phyloP scores from a whole-genome alignment of 2,329 filamentous ascomycete genomes.

The Gaeumannomyces sp. region DNA sequence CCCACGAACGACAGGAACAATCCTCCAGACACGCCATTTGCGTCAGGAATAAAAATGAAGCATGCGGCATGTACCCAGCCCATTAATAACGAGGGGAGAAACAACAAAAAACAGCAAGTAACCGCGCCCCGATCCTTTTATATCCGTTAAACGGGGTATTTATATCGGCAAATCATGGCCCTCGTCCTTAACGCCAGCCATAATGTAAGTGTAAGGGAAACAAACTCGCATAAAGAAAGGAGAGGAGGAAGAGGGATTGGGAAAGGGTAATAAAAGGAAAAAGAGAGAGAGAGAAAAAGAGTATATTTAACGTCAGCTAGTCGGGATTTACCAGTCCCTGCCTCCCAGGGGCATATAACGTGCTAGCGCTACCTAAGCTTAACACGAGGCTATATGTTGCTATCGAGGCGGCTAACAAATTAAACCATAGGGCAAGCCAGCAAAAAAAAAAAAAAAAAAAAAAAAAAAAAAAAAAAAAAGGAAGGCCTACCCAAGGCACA shows the following conservation, averaged over 20 bases:
- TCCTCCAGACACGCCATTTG: neutral
- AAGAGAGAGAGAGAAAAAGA: no score
- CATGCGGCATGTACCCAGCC: neutral
- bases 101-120: constrained; percentile 3
- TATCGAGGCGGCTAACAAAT: no score
- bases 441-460: no score
- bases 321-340: no score
- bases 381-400: no score
- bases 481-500: no score
- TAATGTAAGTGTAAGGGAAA: neutral
- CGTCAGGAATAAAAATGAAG: neutral
- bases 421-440: no score
- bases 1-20: neutral
- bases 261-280: neutral
- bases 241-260: neutral
- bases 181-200: constrained; percentile 2
- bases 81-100: neutral
- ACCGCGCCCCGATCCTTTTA: neutral
- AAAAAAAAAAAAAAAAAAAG: no score
- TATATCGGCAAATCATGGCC: neutral
- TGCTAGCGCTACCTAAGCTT: no score
- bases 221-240: neutral
- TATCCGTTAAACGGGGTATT: constrained; percentile 2
- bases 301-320: no score
- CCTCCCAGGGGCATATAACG: no score